These are phyloP conservation scores for Castanospermum australe DNA, from an alignment of 306 rosid species.

Conservation along the genomic window DNA sequence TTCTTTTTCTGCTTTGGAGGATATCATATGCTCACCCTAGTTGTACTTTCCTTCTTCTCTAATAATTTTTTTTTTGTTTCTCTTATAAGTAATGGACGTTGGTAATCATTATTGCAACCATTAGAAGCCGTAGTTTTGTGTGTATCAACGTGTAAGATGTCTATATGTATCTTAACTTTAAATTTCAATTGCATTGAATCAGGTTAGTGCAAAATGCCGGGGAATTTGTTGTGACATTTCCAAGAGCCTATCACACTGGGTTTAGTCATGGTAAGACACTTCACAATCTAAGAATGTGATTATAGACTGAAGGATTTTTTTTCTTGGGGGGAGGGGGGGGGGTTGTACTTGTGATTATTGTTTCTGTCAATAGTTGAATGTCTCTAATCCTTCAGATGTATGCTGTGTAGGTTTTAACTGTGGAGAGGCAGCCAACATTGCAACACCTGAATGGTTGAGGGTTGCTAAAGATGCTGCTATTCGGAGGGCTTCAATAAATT, in stretches of 20 bases:
- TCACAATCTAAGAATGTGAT: not conserved
- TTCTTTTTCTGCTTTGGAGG: not conserved
- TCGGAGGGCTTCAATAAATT: constrained; percentile 80
- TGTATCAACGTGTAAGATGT: not conserved
- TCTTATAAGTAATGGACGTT: too few relatives aligned
- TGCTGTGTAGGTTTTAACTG: constrained; percentile 61
- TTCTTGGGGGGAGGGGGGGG: not conserved
- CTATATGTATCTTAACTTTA: constrained; percentile 24
- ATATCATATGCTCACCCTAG: not conserved
- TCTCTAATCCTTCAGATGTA: constrained; percentile 17
- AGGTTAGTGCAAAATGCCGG: constrained; percentile 90
- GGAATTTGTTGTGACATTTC: constrained; percentile 86
- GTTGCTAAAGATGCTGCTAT: constrained; percentile 83
- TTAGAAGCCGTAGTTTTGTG: not conserved
- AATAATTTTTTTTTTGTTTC: too few relatives aligned
- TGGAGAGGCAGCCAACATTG: constrained; percentile 82
- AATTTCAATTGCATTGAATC: constrained; percentile 26
- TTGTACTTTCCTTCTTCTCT: not conserved
- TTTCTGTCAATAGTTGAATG: not conserved
- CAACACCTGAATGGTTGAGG: constrained; percentile 84
- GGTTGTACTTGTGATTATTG: not conserved
- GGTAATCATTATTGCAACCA: too few relatives aligned
- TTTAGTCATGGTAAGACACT: constrained; percentile 77
- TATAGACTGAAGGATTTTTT: not conserved
- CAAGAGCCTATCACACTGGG: constrained; percentile 87